Percentiles rank a stretch among this genome's conserved stretches.
These are phyloP conservation scores for Trichophyton schoenleinii DNA, from an alignment of 2,329 filamentous ascomycete species.

Conservation along the genomic window DNA sequence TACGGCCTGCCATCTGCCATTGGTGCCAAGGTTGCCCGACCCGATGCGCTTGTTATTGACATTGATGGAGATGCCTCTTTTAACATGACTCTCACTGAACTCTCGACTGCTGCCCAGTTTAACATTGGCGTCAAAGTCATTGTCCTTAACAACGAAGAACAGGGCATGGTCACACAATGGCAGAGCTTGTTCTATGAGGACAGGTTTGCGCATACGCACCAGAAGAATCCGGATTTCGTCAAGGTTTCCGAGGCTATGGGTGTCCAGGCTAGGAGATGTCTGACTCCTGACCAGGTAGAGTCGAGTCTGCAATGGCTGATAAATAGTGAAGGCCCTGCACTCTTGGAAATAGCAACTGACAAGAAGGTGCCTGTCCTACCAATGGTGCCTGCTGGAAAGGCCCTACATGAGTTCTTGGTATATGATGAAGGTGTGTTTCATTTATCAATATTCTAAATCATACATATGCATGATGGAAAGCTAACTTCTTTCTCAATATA, in stretches of 20 bases:
- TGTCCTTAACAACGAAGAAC: slow-evolving; percentile 91
- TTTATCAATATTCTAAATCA: not conserved
- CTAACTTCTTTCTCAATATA: slow-evolving; percentile 22
- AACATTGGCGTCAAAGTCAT: slow-evolving; percentile 94
- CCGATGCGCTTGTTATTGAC: slow-evolving; percentile 78
- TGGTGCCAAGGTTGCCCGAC: slow-evolving; percentile 76
- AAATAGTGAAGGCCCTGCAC: slow-evolving; percentile 74
- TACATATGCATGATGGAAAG: not conserved
- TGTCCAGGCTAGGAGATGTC: slow-evolving; percentile 59
- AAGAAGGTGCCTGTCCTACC: slow-evolving; percentile 72
- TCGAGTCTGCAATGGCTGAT: slow-evolving; percentile 80
- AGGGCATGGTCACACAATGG: slow-evolving; percentile 98
- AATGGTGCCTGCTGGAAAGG: slow-evolving; percentile 85
- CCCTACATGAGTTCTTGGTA: slow-evolving; percentile 82
- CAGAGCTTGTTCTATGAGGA: slow-evolving; percentile 96
- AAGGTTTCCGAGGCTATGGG: slow-evolving; percentile 88
- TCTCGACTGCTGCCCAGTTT: slow-evolving; percentile 87
- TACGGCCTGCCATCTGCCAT: slow-evolving; percentile 90
- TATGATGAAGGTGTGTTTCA: slow-evolving; percentile 59
- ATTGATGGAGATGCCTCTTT: slow-evolving; percentile 98
- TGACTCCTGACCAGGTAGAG: slow-evolving; percentile 63
- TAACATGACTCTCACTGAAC: slow-evolving; percentile 94
- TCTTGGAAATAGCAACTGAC: slow-evolving; percentile 86
- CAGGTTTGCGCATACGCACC: slow-evolving; percentile 81
- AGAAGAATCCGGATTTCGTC: slow-evolving; percentile 90